Evolutionary conservation across 2,329 filamentous ascomycete species (phyloP).

Genomic region (Basipetospora sp.): DNA sequence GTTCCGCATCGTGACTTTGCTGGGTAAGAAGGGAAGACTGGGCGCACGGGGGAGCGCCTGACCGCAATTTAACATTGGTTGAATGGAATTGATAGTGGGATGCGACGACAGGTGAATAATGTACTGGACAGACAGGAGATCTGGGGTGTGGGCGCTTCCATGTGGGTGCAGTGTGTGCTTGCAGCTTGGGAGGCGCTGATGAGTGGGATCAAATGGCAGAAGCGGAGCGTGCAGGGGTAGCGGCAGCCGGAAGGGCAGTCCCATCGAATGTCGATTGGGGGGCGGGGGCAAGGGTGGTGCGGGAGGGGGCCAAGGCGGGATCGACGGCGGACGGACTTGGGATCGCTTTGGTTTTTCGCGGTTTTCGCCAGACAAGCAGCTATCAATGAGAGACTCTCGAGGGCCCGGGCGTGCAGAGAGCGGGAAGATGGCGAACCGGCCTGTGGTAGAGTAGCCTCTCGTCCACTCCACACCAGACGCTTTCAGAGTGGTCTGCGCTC

Average conservation of each 20-base stretch:
- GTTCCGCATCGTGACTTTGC: no score
- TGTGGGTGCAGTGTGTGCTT: constrained; percentile 7
- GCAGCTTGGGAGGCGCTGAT: not conserved
- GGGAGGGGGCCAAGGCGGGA: constrained; percentile 3
- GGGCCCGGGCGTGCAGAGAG: constrained; percentile 5
- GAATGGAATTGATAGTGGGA: constrained; percentile 21
- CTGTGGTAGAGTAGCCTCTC: not conserved
- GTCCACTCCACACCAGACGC: no score
- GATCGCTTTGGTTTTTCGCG: no score
- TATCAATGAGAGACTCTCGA: not conserved
- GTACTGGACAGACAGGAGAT: constrained; percentile 6
- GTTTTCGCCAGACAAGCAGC: not conserved
- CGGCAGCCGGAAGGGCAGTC: constrained; percentile 7
- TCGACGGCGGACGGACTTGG: not conserved
- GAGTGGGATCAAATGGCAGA: not conserved
- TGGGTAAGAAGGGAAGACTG: not conserved
- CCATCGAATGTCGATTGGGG: no score
- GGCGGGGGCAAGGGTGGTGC: constrained; percentile 1
- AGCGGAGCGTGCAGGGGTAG: constrained; percentile 12
- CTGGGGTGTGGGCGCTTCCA: constrained; percentile 4
- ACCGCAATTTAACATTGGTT: constrained; percentile 8
- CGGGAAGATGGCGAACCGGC: not conserved
- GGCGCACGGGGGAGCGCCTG: constrained; percentile 2
- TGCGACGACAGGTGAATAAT: constrained; percentile 15
- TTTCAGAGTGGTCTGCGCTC: no score